Percentiles rank a stretch among this genome's conserved stretches.
phyloP scores from a whole-genome alignment of 805 yeast genomes.

The Schwanniomyces yamadae region DNA sequence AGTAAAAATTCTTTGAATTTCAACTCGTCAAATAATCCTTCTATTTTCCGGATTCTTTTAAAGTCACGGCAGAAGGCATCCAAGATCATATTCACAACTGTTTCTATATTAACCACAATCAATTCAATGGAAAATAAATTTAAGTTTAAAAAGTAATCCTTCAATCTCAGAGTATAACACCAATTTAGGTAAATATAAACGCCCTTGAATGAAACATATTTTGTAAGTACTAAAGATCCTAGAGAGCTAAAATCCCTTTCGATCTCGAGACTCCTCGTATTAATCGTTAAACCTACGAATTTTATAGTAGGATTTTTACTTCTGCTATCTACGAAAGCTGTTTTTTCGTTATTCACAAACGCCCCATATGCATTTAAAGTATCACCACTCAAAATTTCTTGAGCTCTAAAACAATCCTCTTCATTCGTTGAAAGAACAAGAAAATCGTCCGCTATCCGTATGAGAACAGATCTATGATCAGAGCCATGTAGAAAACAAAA shows the following conservation, averaged over 20 bases:
- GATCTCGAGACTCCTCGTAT: slow-evolving; percentile 19
- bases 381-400: slow-evolving; percentile 16
- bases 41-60: slow-evolving; percentile 6
- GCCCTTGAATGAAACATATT: slow-evolving; percentile 16
- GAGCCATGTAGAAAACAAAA: slow-evolving; percentile 17
- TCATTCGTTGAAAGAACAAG: slow-evolving; percentile 56
- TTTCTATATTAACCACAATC: slow-evolving; percentile 14
- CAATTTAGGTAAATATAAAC: slow-evolving; percentile 21
- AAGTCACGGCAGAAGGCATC: slow-evolving; percentile 8
- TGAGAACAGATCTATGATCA: slow-evolving; percentile 33
- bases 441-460: slow-evolving; percentile 85
- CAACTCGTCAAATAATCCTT: slow-evolving; percentile 5
- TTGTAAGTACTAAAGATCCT: slow-evolving; percentile 9
- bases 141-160: slow-evolving; percentile 18
- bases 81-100: slow-evolving; percentile 9
- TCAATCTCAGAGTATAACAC: slow-evolving; percentile 20
- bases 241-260: slow-evolving; percentile 8
- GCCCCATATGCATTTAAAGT: slow-evolving; percentile 34
- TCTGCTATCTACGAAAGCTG: slow-evolving; percentile 15
- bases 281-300: slow-evolving; percentile 34
- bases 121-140: slow-evolving; percentile 11
- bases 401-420: slow-evolving; percentile 17
- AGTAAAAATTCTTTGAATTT: slow-evolving; percentile 13
- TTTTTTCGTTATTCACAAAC: slow-evolving; percentile 30
- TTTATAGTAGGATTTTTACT: slow-evolving; percentile 6